Evolutionary conservation across 352 stramenopile species (phyloP).

Genomic region (Globisporangium nagaii): DNA sequence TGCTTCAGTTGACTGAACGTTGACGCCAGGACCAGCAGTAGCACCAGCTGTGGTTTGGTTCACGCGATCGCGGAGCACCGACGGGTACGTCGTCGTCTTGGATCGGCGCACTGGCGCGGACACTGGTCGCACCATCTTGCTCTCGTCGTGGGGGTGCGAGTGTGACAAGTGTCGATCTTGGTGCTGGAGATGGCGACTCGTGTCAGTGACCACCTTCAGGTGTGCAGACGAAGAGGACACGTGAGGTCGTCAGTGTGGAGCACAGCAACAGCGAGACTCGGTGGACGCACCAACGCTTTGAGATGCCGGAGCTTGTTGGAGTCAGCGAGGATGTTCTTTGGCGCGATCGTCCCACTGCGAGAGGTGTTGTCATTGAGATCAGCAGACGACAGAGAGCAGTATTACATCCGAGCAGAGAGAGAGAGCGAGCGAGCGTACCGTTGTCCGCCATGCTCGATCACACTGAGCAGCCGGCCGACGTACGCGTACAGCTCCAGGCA

Average conservation of each 20-base stretch:
- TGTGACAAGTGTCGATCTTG: neutral
- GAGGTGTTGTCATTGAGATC: neutral
- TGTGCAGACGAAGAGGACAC: no score
- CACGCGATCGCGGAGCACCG: conserved; percentile 44
- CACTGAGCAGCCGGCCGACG: conserved; percentile 30
- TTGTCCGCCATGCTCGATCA: conserved; percentile 12
- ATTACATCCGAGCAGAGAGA: no score
- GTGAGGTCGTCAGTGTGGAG: no score
- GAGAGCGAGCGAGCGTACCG: conserved; percentile 11
- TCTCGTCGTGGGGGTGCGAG: neutral
- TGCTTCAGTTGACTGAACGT: neutral
- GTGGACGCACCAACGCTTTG: conserved; percentile 56
- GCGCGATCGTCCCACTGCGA: conserved; percentile 12
- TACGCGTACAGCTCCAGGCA: conserved; percentile 69
- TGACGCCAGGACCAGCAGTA: neutral
- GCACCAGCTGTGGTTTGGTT: conserved; percentile 16
- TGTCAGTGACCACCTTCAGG: conserved; percentile 52
- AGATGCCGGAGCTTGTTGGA: conserved; percentile 57
- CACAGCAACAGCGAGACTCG: no score
- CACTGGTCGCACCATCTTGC: conserved; percentile 31
- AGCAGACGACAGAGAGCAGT: no score
- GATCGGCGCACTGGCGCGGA: conserved; percentile 64
- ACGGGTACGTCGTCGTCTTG: conserved; percentile 45
- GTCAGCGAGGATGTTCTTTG: conserved; percentile 77
- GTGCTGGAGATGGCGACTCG: conserved; percentile 22